Percentiles rank a stretch among this genome's conserved stretches.
Conservation (phyloP, 2,329 filamentous ascomycete genomes). For the Elsinoe necatrix region DNA sequence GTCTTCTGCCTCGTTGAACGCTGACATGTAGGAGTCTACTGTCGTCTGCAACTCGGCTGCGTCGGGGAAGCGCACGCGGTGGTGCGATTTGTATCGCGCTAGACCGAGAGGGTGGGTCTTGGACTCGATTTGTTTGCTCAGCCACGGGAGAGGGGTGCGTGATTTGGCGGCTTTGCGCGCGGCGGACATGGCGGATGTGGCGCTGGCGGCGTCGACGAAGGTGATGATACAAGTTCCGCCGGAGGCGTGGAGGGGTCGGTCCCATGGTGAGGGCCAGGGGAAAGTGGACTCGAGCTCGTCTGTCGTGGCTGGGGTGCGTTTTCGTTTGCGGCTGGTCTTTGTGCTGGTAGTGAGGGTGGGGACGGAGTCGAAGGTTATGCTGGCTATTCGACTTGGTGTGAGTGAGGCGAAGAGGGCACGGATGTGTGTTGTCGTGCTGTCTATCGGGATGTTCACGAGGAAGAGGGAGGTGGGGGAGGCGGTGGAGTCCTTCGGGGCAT, state of each 20-base stretch:
- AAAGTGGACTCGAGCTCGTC: conserved; percentile 39
- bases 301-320: conserved; percentile 35
- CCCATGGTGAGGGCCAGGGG: conserved; percentile 63
- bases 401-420: conserved; percentile 62
- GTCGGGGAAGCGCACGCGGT: conserved; percentile 62
- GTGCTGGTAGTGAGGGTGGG: conserved; percentile 28
- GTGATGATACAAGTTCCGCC: conserved; percentile 73
- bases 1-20: conserved; percentile 62
- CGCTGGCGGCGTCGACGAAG: conserved; percentile 74
- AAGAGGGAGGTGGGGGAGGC: conserved; percentile 62
- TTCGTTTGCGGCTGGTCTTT: conserved; percentile 47
- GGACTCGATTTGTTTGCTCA: conserved; percentile 47
- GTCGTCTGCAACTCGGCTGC: conserved; percentile 57
- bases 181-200: conserved; percentile 69
- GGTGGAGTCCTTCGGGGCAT: conserved; percentile 69
- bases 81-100: conserved; percentile 52
- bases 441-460: conserved; percentile 78
- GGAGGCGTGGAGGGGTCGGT: conserved; percentile 58
- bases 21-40: conserved; percentile 77
- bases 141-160: conserved; percentile 60
- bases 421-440: conserved; percentile 70
- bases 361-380: conserved; percentile 22
- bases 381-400: conserved; percentile 72
- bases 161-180: conserved; percentile 50
- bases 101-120: conserved; percentile 51